Evolutionary conservation across 2,329 filamentous ascomycete species (phyloP).

Genomic region (Colletotrichum lini): DNA sequence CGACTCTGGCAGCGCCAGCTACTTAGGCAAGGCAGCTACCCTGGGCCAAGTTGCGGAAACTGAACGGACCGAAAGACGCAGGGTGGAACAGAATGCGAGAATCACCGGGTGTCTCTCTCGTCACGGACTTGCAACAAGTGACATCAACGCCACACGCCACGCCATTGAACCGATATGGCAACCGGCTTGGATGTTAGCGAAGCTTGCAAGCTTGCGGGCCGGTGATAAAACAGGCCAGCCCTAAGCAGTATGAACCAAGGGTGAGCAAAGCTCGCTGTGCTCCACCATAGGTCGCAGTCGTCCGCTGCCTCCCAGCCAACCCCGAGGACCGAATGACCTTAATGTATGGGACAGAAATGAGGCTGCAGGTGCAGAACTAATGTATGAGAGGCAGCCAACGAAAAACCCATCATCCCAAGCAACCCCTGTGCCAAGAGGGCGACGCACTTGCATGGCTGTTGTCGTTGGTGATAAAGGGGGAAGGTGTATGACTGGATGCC

Average conservation of each 20-base stretch:
- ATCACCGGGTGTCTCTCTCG: neutral
- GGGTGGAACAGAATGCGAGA: neutral
- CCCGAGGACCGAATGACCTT: neutral
- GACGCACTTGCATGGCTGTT: neutral
- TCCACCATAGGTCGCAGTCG: neutral
- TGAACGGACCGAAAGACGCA: neutral
- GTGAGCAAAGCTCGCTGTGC: neutral
- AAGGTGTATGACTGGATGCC: constrained; percentile 23
- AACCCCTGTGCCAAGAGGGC: constrained; percentile 1
- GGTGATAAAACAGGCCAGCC: constrained; percentile 6
- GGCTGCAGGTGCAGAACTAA: constrained; percentile 20
- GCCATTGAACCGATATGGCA: neutral
- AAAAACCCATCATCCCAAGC: constrained; percentile 8
- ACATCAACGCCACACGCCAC: neutral
- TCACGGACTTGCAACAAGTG: neutral
- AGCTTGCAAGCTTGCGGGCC: neutral
- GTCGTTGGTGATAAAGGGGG: neutral
- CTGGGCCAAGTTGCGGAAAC: constrained; percentile 5
- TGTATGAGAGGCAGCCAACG: constrained; percentile 20
- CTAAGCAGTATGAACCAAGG: neutral
- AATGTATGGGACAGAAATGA: constrained; percentile 12
- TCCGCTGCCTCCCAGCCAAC: neutral
- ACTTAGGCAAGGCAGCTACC: constrained; percentile 12
- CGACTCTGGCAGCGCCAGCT: neutral
- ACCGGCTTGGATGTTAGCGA: neutral